These are phyloP conservation scores for Haplosporangium sp. DNA, from an alignment of 371 early-diverging fungal genomes.

Conservation along the genomic window DNA sequence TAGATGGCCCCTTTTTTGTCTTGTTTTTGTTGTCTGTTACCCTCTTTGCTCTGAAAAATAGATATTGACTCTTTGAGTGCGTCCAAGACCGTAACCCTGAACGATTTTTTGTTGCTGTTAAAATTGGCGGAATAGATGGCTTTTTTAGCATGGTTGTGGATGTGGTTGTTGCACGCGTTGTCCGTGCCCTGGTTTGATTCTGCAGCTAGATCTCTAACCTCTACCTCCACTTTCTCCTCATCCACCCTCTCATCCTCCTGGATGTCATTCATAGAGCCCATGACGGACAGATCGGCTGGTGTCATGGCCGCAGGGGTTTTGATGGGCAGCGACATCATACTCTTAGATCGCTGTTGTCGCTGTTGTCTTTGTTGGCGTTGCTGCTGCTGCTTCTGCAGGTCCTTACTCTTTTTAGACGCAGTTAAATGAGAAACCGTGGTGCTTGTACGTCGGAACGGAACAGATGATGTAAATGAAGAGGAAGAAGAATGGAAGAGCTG, in stretches of 20 bases:
- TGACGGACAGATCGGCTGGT: background rate
- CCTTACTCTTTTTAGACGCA: background rate
- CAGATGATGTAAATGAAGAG: background rate
- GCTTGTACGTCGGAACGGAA: background rate
- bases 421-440: background rate
- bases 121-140: background rate
- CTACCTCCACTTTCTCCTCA: no score
- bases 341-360: background rate
- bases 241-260: no score
- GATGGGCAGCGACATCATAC: background rate
- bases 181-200: no score
- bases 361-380: background rate
- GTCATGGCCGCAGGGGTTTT: background rate
- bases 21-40: no score
- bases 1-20: no score
- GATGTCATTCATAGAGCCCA: background rate
- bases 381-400: background rate
- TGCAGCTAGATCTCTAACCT: no score
- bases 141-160: background rate
- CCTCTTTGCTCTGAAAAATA: background rate
- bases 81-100: background rate
- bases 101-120: background rate
- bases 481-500: background rate
- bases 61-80: background rate
- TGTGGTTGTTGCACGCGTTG: no score